Conservation (phyloP, 176 grass and related monocot genomes). For the bread wheat (Triticum aestivum) region IWGSC_CS_RefSeq_v2.1 NC_057805.1:456690445-456690944, state of each 20-base stretch:
- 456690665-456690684: neutral
- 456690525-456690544: neutral
- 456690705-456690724: neutral
- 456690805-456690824: neutral
- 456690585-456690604: neutral
- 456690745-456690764: neutral
- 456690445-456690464: neutral
- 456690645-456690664: neutral
- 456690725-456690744: neutral
- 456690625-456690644: neutral
- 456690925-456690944: neutral
- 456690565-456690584: neutral
- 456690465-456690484: neutral
- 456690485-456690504: neutral
- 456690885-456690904: neutral
- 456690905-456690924: conserved; percentile 15
- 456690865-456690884: neutral
- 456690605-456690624: neutral
- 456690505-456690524: neutral
- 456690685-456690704: neutral
- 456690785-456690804: neutral
- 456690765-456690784: neutral
- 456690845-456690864: no score
- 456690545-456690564: conserved; percentile 1
- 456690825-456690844: no score